These are phyloP conservation scores for Komagataella pastoris DNA, from an alignment of 805 yeast species.

Conservation along the genomic window DNA sequence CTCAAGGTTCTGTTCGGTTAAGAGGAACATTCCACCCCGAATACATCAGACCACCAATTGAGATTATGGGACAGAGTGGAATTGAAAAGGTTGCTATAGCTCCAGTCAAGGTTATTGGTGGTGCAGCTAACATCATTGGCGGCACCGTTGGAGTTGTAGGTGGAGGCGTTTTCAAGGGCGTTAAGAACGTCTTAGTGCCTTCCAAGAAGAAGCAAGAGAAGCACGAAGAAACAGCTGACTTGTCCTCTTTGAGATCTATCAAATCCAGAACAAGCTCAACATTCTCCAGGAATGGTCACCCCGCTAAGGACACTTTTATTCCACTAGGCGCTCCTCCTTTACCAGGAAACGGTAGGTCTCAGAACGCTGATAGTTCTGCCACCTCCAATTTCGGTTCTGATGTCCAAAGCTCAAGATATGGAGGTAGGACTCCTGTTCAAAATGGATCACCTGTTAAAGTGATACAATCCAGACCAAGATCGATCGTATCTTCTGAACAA, in stretches of 20 bases:
- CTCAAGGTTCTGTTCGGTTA: conserved; percentile 52
- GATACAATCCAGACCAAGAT: conserved; percentile 7
- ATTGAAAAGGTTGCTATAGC: conserved; percentile 27
- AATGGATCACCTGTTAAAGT: background rate
- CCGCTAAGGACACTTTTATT: background rate
- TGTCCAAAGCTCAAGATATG: background rate
- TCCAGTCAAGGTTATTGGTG: conserved; percentile 34
- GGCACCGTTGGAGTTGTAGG: conserved; percentile 26
- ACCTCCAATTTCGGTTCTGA: background rate
- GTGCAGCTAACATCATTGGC: conserved; percentile 31
- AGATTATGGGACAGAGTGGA: conserved; percentile 22
- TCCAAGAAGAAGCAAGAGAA: conserved; percentile 1
- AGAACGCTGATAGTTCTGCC: background rate
- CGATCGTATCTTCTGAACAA: background rate
- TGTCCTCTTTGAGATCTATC: conserved; percentile 1
- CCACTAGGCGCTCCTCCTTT: background rate
- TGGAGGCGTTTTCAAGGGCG: conserved; percentile 26
- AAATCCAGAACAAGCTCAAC: background rate
- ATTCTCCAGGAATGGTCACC: background rate
- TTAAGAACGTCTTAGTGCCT: conserved; percentile 29
- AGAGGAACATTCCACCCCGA: conserved; percentile 47
- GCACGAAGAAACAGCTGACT: background rate
- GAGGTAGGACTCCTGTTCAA: background rate
- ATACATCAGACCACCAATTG: conserved; percentile 49
- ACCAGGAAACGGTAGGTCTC: conserved; percentile 1